These are phyloP conservation scores for Hypericum androsaemum DNA, from an alignment of 345 rosid species.

Conservation along the genomic window DNA sequence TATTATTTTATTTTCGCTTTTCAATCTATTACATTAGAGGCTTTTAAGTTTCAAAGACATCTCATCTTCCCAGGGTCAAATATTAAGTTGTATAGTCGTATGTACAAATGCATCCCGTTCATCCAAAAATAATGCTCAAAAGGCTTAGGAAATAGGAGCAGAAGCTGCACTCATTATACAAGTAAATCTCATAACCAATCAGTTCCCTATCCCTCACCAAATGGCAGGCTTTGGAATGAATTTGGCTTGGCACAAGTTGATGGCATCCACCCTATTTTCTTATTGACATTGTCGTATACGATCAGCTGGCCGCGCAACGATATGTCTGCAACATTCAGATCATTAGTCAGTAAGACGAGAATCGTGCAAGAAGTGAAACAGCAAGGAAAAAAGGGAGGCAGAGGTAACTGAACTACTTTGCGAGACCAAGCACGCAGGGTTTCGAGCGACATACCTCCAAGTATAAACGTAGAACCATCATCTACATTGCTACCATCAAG, in stretches of 20 bases:
- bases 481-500: conserved; percentile 76
- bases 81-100: no score
- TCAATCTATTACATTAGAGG: no score
- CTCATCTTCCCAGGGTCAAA: no score
- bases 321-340: conserved; percentile 36
- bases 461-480: conserved; percentile 69
- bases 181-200: no score
- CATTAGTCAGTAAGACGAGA: not conserved
- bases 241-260: conserved; percentile 51
- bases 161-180: no score
- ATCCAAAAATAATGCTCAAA: no score
- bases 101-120: no score
- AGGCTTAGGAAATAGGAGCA: no score
- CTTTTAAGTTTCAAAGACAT: no score
- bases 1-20: no score
- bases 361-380: not conserved
- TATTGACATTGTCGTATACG: conserved; percentile 62
- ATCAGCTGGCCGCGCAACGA: conserved; percentile 65
- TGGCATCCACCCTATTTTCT: conserved; percentile 61
- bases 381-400: not conserved
- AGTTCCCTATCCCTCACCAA: conserved; percentile 22
- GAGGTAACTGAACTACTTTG: not conserved
- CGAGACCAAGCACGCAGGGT: not conserved
- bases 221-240: conserved; percentile 23
- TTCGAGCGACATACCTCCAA: conserved; percentile 50